phyloP scores from a whole-genome alignment of 805 yeast species.

The Torulaspora delbrueckii region DNA sequence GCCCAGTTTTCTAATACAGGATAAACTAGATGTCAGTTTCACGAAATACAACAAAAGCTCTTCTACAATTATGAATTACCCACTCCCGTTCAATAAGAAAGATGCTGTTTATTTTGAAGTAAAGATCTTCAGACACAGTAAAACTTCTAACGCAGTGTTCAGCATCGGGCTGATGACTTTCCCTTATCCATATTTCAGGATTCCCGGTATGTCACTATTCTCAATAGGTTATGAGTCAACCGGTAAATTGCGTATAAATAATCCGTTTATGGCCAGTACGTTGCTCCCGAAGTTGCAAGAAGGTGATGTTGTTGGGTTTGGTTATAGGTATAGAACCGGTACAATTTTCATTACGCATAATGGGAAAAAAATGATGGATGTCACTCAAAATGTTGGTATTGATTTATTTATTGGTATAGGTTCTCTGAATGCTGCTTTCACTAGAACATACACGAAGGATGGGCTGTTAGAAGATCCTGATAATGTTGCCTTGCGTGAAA shows the following conservation, averaged over 20 bases:
- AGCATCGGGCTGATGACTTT: constrained; percentile 64
- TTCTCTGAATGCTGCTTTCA: constrained; percentile 37
- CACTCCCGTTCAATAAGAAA: constrained; percentile 45
- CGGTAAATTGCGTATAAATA: constrained; percentile 63
- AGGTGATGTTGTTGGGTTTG: constrained; percentile 93
- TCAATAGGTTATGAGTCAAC: constrained; percentile 70
- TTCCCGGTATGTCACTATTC: constrained; percentile 69
- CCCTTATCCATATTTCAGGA: constrained; percentile 70
- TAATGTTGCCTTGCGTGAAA: constrained; percentile 28
- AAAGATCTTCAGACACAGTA: constrained; percentile 41
- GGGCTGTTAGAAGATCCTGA: constrained; percentile 36
- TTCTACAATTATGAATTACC: constrained; percentile 36
- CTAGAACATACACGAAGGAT: constrained; percentile 35
- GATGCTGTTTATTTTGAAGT: constrained; percentile 66
- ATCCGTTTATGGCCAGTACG: constrained; percentile 47
- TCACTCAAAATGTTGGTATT: constrained; percentile 63
- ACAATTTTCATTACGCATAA: constrained; percentile 89
- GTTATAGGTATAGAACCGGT: constrained; percentile 75
- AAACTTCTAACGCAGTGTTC: constrained; percentile 43
- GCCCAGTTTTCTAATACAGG: constrained; percentile 35
- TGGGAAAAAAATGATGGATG: constrained; percentile 80
- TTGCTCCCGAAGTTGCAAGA: constrained; percentile 48
- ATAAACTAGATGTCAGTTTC: constrained; percentile 33
- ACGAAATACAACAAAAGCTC: constrained; percentile 32
- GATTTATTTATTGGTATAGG: constrained; percentile 40